Conservation (phyloP, 441 rosid genomes). For the Adansonia madagascariensis region DNA sequence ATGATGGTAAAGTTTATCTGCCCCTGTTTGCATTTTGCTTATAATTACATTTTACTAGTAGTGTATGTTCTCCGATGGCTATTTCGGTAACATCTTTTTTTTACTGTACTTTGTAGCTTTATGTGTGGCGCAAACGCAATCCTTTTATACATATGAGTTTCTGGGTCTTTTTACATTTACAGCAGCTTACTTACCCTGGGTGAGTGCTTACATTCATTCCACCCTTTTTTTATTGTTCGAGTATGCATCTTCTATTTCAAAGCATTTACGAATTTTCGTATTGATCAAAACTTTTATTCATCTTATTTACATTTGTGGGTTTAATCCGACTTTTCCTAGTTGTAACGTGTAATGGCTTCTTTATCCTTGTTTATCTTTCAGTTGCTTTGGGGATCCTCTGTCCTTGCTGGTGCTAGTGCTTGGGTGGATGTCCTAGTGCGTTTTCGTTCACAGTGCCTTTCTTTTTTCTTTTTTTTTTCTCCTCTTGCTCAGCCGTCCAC, state of each 20-base stretch:
- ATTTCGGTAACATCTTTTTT: constrained; percentile 14
- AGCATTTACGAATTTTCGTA: not conserved
- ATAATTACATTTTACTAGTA: constrained; percentile 19
- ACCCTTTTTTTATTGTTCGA: not conserved
- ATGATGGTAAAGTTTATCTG: constrained; percentile 68
- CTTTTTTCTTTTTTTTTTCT: too few species aligned
- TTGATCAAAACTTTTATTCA: not conserved
- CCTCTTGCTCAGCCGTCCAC: too few species aligned
- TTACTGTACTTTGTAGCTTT: constrained; percentile 57
- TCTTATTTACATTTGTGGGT: not conserved
- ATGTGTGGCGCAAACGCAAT: constrained; percentile 39
- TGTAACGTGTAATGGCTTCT: not conserved
- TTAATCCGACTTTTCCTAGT: not conserved
- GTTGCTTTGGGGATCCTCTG: constrained; percentile 74
- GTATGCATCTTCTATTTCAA: not conserved
- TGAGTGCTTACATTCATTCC: constrained; percentile 43
- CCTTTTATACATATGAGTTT: constrained; percentile 96
- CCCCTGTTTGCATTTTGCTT: not conserved
- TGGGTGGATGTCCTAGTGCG: constrained; percentile 95
- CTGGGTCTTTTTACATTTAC: constrained; percentile 94
- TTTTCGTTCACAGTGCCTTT: constrained; percentile 11
- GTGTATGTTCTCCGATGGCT: constrained; percentile 9
- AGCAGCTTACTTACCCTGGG: constrained; percentile 97
- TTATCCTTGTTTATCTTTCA: not conserved
- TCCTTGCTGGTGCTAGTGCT: constrained; percentile 43